Percentiles rank a stretch among this genome's conserved stretches.
Evolutionary conservation across 75 land plant genomes (phyloP).

Genomic region (Chamaecyparis obtusa): DNA sequence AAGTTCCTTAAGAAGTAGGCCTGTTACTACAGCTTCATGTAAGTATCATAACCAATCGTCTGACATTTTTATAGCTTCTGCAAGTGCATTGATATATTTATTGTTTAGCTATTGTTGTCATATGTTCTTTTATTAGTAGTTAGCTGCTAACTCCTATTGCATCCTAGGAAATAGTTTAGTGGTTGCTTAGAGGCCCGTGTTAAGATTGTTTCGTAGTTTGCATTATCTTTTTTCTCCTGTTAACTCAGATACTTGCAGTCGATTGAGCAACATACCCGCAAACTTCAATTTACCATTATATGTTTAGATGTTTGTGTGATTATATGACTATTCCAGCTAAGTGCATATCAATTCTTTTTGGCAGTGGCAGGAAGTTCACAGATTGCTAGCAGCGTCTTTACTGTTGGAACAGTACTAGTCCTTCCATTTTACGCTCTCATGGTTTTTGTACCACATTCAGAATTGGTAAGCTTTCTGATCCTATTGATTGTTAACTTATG

Average conservation of each 20-base stretch:
- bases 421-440: conserved; percentile 89
- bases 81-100: neutral
- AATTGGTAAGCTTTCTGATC: conserved; percentile 45
- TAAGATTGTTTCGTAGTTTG: neutral
- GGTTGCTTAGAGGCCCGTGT: neutral
- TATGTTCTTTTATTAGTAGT: neutral
- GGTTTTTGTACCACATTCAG: conserved; percentile 84
- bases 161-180: neutral
- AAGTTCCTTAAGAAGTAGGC: neutral
- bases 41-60: neutral
- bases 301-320: neutral
- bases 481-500: neutral
- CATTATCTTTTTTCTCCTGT: neutral
- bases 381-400: conserved; percentile 71
- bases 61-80: neutral
- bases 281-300: neutral
- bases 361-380: conserved; percentile 47
- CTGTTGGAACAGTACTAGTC: conserved; percentile 78
- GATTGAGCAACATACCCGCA: neutral
- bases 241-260: neutral
- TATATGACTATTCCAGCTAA: neutral
- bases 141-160: neutral
- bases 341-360: neutral
- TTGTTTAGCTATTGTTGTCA: neutral
- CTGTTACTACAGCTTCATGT: neutral